Conservation (phyloP, 768 basidiomycete species). For the Boletellus sp. region DNA sequence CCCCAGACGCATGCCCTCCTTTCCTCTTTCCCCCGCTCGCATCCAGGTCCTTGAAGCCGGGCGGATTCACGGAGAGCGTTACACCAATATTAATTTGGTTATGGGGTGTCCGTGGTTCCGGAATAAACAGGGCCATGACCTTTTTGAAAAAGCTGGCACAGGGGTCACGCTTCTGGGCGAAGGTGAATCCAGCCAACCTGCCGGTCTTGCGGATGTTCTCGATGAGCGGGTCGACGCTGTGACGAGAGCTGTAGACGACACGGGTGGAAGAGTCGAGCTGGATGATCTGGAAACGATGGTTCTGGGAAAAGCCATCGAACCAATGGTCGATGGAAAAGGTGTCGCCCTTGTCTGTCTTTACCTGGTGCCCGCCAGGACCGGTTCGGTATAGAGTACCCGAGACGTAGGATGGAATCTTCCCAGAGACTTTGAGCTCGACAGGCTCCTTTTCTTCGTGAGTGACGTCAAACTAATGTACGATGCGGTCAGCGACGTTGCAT, state of each 20-base stretch:
- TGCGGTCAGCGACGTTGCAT: neutral
- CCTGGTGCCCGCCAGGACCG: conserved; percentile 35
- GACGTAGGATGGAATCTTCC: conserved; percentile 34
- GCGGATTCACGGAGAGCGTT: conserved; percentile 30
- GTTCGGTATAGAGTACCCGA: conserved; percentile 38
- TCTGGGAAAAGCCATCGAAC: conserved; percentile 41
- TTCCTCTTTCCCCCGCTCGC: conserved; percentile 17
- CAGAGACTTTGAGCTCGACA: conserved; percentile 26
- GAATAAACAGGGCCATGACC: conserved; percentile 29
- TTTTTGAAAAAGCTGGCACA: conserved; percentile 30
- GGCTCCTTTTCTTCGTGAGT: conserved; percentile 27
- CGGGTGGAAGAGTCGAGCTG: conserved; percentile 19
- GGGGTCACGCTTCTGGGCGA: conserved; percentile 34
- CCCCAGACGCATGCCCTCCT: conserved; percentile 23
- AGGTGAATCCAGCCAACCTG: conserved; percentile 13
- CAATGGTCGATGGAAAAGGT: conserved; percentile 33
- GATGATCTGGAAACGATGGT: conserved; percentile 39
- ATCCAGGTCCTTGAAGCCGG: conserved; percentile 23
- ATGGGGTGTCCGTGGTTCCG: neutral
- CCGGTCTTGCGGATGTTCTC: conserved; percentile 29
- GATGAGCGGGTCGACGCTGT: conserved; percentile 26
- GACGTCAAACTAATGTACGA: conserved; percentile 23
- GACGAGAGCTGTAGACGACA: conserved; percentile 35
- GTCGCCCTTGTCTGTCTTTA: conserved; percentile 16
- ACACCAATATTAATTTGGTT: conserved; percentile 25